Percentiles rank a stretch among this genome's conserved stretches.
Conservation (phyloP, 768 basidiomycete species). For the Panaeolus cyanescens region DNA sequence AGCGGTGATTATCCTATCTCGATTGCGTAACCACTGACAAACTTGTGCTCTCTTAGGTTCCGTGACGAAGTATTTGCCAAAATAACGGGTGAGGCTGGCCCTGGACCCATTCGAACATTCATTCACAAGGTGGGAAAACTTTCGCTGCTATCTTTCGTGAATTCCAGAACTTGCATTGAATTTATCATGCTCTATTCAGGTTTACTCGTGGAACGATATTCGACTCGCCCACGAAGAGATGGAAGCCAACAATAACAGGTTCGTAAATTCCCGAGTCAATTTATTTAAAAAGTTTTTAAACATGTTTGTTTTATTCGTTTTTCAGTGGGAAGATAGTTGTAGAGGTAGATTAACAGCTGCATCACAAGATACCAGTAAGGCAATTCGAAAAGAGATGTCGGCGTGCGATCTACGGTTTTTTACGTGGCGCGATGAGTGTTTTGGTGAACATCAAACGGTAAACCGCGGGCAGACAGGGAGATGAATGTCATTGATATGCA, state of each 20-base stretch:
- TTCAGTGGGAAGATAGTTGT: constrained; percentile 50
- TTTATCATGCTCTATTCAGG: constrained; percentile 38
- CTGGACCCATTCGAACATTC: constrained; percentile 67
- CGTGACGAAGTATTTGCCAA: constrained; percentile 50
- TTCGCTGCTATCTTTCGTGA: constrained; percentile 6
- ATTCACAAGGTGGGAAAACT: constrained; percentile 67
- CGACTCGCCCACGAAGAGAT: constrained; percentile 83
- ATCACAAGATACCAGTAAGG: not conserved
- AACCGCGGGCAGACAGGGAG: not conserved
- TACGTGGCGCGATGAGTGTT: not conserved
- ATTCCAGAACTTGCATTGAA: constrained; percentile 4
- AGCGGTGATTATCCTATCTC: constrained; percentile 9
- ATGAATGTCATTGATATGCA: not conserved
- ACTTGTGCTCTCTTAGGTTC: constrained; percentile 43
- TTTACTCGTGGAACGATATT: constrained; percentile 81
- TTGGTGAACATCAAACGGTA: not conserved
- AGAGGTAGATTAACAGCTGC: constrained; percentile 35
- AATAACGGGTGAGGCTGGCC: constrained; percentile 58
- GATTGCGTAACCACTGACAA: not conserved
- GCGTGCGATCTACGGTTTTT: not conserved
- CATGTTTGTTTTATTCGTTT: constrained; percentile 2
- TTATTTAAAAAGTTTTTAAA: constrained; percentile 3
- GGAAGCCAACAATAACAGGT: constrained; percentile 66
- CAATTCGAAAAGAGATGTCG: not conserved
- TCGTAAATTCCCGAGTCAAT: constrained; percentile 12